Percentiles rank a stretch among this genome's conserved stretches.
Evolutionary conservation across 495 filamentous ascomycete genomes (phyloP).

Genomic region (Neurospora pannonica): DNA sequence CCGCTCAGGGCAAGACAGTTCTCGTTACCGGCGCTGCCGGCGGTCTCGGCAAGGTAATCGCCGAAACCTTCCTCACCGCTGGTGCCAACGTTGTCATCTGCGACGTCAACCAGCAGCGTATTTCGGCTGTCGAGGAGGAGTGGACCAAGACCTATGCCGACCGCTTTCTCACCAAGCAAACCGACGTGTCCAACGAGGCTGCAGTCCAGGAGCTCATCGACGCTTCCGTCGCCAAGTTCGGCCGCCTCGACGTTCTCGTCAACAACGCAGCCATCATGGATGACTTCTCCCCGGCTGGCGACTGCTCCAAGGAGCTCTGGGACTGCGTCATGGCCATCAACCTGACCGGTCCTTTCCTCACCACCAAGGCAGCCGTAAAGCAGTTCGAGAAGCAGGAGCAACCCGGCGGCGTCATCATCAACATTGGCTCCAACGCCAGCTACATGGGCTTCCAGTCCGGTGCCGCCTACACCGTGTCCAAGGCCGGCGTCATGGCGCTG

Average conservation of each 20-base stretch:
- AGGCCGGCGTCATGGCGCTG: slow-evolving; percentile 46
- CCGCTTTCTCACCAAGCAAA: slow-evolving; percentile 20
- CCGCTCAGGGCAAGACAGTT: slow-evolving; percentile 27
- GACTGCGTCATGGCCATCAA: slow-evolving; percentile 50
- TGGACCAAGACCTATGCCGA: slow-evolving; percentile 14
- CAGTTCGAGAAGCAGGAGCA: slow-evolving; percentile 30
- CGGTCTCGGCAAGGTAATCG: slow-evolving; percentile 34
- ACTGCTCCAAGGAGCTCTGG: slow-evolving; percentile 42
- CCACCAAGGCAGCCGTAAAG: slow-evolving; percentile 43
- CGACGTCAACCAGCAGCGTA: slow-evolving; percentile 36
- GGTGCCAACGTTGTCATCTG: slow-evolving; percentile 36
- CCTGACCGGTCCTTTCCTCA: slow-evolving; percentile 47
- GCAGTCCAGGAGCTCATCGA: slow-evolving; percentile 26
- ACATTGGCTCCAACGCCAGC: slow-evolving; percentile 36
- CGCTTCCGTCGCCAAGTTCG: slow-evolving; percentile 26
- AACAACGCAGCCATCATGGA: slow-evolving; percentile 47
- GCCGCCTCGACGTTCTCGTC: slow-evolving; percentile 37
- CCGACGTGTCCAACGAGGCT: slow-evolving; percentile 29
- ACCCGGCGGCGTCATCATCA: slow-evolving; percentile 33
- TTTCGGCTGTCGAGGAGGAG: slow-evolving; percentile 21
- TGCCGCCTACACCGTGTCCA: slow-evolving; percentile 46
- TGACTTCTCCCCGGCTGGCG: slow-evolving; percentile 45
- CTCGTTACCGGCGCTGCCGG: slow-evolving; percentile 36
- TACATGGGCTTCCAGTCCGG: slow-evolving; percentile 28
- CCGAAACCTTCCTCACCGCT: slow-evolving; percentile 25